Percentiles rank a stretch among this genome's conserved stretches.
Evolutionary conservation across 164 flowering plant genomes (phyloP).

Genomic region (Warburgia ugandensis): DNA sequence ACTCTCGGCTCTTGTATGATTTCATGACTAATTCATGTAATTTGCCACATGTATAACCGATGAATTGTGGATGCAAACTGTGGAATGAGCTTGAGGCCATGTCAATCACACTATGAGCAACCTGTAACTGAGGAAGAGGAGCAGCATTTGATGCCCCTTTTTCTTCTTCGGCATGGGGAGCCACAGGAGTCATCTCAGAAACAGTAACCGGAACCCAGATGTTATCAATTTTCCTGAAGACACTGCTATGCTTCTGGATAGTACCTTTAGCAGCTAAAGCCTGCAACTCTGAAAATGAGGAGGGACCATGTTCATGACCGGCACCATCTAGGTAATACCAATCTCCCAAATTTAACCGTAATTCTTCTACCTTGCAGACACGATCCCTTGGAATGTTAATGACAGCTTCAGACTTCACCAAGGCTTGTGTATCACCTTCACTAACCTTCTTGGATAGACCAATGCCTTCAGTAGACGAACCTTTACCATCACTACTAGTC

Average conservation of each 20-base stretch:
- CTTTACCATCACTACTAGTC: conserved; percentile 40
- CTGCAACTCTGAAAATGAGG: conserved; percentile 55
- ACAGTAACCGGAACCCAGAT: conserved; percentile 80
- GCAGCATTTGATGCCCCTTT: conserved; percentile 14
- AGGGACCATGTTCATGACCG: conserved; percentile 87
- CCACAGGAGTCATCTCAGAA: conserved; percentile 24
- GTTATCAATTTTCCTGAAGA: conserved; percentile 74
- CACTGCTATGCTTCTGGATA: conserved; percentile 60
- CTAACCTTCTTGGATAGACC: conserved; percentile 25
- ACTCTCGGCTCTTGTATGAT: conserved; percentile 86
- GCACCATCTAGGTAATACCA: conserved; percentile 95
- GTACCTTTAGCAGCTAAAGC: conserved; percentile 53
- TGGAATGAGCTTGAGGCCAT: conserved; percentile 38
- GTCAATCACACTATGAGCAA: conserved; percentile 10
- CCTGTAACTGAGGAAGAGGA: conserved; percentile 14
- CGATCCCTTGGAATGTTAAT: conserved; percentile 57
- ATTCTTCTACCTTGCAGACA: conserved; percentile 55
- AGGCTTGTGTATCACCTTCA: conserved; percentile 30
- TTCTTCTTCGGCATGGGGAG: conserved; percentile 18
- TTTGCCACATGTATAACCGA: conserved; percentile 84
- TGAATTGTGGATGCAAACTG: conserved; percentile 74
- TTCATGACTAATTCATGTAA: conserved; percentile 97
- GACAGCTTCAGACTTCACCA: conserved; percentile 23
- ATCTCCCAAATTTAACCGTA: conserved; percentile 77
- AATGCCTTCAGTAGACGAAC: conserved; percentile 38